phyloP scores from a whole-genome alignment of 768 basidiomycete genomes.

The Pilatotrama ljubarskyi region DNA sequence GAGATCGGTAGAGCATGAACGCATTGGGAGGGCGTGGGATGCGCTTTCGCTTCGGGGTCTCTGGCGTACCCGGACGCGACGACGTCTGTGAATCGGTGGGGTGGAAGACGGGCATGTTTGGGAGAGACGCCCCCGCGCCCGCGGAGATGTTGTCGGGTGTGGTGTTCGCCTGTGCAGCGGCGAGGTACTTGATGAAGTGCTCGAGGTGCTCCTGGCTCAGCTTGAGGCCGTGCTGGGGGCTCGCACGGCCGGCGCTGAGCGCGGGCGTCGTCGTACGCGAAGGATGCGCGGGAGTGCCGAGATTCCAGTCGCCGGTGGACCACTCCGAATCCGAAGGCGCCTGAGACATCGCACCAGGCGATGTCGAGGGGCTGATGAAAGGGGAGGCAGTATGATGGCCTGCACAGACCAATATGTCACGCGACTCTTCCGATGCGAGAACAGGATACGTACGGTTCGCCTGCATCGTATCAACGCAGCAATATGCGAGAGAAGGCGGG shows the following conservation, averaged over 20 bases:
- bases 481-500: background rate
- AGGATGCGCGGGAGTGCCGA: conserved; percentile 6
- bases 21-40: conserved; percentile 55
- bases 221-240: background rate
- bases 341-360: conserved; percentile 15
- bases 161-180: background rate
- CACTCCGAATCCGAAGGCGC: conserved; percentile 7
- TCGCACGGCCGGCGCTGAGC: conserved; percentile 3
- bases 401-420: background rate
- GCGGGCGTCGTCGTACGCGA: conserved; percentile 13
- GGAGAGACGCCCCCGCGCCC: background rate
- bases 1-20: conserved; percentile 58
- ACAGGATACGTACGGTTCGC: conserved; percentile 3
- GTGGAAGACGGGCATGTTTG: background rate
- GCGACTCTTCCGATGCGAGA: background rate
- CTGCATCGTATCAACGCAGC: conserved; percentile 11
- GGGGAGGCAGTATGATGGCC: conserved; percentile 12
- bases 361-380: conserved; percentile 8
- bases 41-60: conserved; percentile 26
- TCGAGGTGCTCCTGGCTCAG: conserved; percentile 9
- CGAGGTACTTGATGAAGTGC: background rate
- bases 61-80: conserved; percentile 26
- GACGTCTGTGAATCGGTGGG: background rate
- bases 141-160: background rate
- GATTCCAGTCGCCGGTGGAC: background rate